These are phyloP conservation scores for Pycnococcus provasolii DNA, from an alignment of 139 green algal genomes.

Conservation along the genomic window DNA sequence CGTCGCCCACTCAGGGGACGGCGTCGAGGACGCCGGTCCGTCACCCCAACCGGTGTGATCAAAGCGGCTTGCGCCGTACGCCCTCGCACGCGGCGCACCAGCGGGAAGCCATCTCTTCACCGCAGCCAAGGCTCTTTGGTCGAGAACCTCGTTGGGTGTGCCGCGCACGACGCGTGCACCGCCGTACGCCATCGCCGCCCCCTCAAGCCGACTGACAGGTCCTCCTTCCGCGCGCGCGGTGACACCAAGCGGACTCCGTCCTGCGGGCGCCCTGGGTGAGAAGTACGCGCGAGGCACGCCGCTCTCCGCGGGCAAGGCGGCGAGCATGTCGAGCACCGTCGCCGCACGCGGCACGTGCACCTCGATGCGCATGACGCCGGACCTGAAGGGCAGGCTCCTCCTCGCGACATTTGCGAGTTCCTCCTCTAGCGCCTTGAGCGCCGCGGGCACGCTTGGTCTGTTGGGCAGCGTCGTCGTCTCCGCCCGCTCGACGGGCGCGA, in stretches of 20 bases:
- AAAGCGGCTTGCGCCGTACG: constrained; percentile 19
- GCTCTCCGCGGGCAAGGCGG: not conserved
- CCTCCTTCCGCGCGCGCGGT: not conserved
- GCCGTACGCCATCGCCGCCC: not conserved
- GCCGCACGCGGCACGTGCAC: not conserved
- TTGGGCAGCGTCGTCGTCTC: not conserved
- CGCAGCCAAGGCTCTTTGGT: not conserved
- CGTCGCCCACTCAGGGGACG: constrained; percentile 11
- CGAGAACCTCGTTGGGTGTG: not conserved
- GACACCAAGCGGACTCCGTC: not conserved
- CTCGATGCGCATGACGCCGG: not conserved
- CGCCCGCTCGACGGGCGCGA: not conserved
- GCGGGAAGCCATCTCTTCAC: constrained; percentile 7
- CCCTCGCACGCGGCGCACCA: not conserved
- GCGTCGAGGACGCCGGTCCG: not conserved
- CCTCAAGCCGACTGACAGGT: not conserved
- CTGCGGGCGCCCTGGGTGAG: constrained; percentile 7
- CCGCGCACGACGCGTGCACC: not conserved
- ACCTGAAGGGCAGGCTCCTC: not conserved
- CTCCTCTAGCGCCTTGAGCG: not conserved
- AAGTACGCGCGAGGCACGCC: constrained; percentile 18
- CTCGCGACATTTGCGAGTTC: not conserved
- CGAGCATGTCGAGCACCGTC: not conserved
- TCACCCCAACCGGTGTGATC: not conserved
- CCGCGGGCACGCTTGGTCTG: not conserved